phyloP scores from a whole-genome alignment of 2,329 filamentous ascomycete species.

The Lachnellula suecica region DNA sequence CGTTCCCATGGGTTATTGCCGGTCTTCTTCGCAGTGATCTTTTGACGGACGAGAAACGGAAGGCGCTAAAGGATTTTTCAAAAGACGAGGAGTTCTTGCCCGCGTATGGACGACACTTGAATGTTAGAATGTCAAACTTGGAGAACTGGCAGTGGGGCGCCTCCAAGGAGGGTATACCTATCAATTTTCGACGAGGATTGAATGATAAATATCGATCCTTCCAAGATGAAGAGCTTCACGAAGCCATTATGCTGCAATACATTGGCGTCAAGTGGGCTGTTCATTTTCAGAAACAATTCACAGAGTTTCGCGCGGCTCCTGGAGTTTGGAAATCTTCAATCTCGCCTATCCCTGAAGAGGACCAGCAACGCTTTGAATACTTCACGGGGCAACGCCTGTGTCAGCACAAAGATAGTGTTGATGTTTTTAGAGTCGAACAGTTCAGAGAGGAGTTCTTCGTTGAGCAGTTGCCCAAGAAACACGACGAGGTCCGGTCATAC shows the following conservation, averaged over 20 bases:
- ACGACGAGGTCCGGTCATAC: conserved; percentile 40
- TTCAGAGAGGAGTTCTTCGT: conserved; percentile 52
- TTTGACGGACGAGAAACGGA: conserved; percentile 48
- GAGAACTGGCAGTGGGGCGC: conserved; percentile 51
- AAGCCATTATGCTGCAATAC: conserved; percentile 53
- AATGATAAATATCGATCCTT: conserved; percentile 59
- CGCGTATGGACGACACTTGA: conserved; percentile 57
- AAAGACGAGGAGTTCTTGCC: conserved; percentile 46
- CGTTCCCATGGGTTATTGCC: conserved; percentile 44
- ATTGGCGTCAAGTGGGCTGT: conserved; percentile 51
- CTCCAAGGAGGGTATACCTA: conserved; percentile 40
- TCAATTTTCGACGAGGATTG: conserved; percentile 51
- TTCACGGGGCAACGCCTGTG: conserved; percentile 44
- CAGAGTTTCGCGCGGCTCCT: conserved; percentile 1
- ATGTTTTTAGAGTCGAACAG: conserved; percentile 38
- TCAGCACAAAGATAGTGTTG: conserved; percentile 26
- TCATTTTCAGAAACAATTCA: conserved; percentile 40
- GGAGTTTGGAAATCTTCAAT: conserved; percentile 17
- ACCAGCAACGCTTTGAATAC: conserved; percentile 42
- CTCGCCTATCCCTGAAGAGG: conserved; percentile 35
- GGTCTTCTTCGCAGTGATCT: conserved; percentile 50
- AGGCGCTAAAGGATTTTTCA: conserved; percentile 48
- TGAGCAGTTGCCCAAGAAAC: conserved; percentile 48
- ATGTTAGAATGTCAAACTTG: conserved; percentile 51
- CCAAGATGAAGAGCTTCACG: conserved; percentile 57